A percentile compares a stretch with the other conserved stretches of the same genome.
Evolutionary conservation across 768 basidiomycete species (phyloP).

Genomic region (Pulveroboletus sp.): DNA sequence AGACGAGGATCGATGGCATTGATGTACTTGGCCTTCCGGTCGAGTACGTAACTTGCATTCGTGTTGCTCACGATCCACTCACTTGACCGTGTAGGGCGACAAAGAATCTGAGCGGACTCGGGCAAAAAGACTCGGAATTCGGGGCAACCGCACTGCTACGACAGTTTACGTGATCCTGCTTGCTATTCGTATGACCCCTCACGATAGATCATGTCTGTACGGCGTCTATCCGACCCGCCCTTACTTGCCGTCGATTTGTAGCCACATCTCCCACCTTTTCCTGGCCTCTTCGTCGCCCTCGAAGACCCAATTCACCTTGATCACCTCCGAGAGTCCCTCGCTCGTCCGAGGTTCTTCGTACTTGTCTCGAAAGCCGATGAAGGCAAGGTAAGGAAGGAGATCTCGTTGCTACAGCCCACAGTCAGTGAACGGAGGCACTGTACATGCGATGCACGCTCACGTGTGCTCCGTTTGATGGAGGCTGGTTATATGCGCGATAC

Average conservation of each 20-base stretch:
- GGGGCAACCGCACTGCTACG: too few relatives aligned
- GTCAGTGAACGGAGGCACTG: background rate
- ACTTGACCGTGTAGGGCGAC: conserved; percentile 28
- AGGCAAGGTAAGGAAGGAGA: conserved; percentile 57
- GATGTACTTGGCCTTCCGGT: conserved; percentile 61
- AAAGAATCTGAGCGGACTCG: conserved; percentile 38
- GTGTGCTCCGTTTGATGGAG: conserved; percentile 32
- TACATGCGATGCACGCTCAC: conserved; percentile 4
- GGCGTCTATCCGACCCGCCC: background rate
- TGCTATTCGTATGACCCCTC: background rate
- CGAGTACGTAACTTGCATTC: conserved; percentile 41
- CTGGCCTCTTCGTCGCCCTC: conserved; percentile 72
- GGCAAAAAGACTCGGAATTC: conserved; percentile 34
- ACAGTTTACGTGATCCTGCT: too few relatives aligned
- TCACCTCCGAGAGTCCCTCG: conserved; percentile 81
- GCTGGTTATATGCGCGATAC: conserved; percentile 72
- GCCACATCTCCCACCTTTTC: conserved; percentile 79
- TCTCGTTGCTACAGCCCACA: conserved; percentile 42
- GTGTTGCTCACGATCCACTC: conserved; percentile 1
- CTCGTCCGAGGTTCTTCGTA: conserved; percentile 62
- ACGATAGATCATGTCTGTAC: conserved; percentile 5
- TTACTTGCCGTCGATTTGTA: conserved; percentile 74
- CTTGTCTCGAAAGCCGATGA: conserved; percentile 52
- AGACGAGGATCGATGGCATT: conserved; percentile 62
- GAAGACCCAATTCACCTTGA: conserved; percentile 77